Evolutionary conservation across 106 monocot species (phyloP).

Genomic region (Amphibolis antarctica): DNA sequence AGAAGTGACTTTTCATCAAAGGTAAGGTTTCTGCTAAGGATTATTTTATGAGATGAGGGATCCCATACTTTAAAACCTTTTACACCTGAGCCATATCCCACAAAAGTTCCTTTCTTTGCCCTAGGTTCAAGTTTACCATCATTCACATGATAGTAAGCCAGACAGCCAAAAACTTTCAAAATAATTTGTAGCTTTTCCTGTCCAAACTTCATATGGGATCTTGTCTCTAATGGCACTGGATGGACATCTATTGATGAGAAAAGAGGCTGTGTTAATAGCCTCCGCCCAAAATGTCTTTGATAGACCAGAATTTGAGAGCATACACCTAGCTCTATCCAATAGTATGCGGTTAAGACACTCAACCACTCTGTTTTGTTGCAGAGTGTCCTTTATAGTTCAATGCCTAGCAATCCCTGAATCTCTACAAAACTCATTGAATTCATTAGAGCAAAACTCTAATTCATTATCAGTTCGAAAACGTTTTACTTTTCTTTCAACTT

Average conservation of each 20-base stretch:
- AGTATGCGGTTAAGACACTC: background rate
- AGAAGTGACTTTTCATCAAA: slow-evolving; percentile 1
- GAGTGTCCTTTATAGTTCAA: background rate
- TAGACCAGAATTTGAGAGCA: background rate
- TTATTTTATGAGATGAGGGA: background rate
- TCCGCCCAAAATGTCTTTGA: background rate
- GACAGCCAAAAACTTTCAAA: background rate
- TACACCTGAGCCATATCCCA: background rate
- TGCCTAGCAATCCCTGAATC: background rate
- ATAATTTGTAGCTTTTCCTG: background rate
- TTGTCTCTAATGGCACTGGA: background rate
- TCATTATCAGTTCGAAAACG: too few species aligned
- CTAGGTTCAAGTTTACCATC: slow-evolving; percentile 5
- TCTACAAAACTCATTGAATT: slow-evolving; percentile 1
- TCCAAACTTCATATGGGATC: background rate
- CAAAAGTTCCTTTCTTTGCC: background rate
- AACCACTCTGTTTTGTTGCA: background rate
- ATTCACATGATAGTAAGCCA: background rate
- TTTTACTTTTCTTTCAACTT: too few species aligned
- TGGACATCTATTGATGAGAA: slow-evolving; percentile 3
- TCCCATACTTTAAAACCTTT: background rate
- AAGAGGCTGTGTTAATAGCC: background rate
- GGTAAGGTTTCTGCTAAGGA: background rate
- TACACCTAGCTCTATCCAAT: background rate
- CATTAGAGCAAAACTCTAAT: too few species aligned